Base-by-base conservation (phyloP, 441 rosid genomes). In the Pelargonium fulgidum region DNA sequence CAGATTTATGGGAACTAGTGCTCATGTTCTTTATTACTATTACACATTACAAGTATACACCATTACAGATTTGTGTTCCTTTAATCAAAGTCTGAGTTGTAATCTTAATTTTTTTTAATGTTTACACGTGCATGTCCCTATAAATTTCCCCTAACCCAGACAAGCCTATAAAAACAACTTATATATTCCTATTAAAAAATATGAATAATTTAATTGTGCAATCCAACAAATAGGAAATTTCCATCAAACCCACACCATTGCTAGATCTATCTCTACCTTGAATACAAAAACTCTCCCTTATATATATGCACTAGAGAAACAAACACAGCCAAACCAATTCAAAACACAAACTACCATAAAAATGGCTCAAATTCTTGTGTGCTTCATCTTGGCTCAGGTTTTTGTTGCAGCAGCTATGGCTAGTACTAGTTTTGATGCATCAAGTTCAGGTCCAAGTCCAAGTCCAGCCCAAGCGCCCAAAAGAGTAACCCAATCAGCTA, bases 231-330 rank as follows among this genome's bases (percentile, higher is more conserved):
- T 16, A 78, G 86, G 80, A 84, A 82, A 68, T 81, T 85, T 76
- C 86, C 85, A 45, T 74, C 78, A 64, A 80, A 81, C 78, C 77
- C 78, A 64, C 81, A 81, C 77, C 77, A 75, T 68, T 69, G 64
- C 62, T 16, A 20, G 64, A 74, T 72, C 65, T 62, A 19, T 11
- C 69, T 62, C 61, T 64, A 29, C 13, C 16, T n/a, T n/a, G n/a
- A n/a, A n/a, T n/a, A n/a, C n/a, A n/a, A n/a, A n/a, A n/a, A n/a
- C n/a, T n/a, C n/a, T n/a, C n/a, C n/a, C n/a, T n/a, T n/a, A n/a
- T 62, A 19, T 68, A 45, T 78, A 75, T 66, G 70, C 39, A 5
- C 20, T 13, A 26, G 8, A 42, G 24, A 14, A 50, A 50, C 41
- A 41, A 3, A 65, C 33, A 73, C 65, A 74, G 41, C 65, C 19